Evolutionary conservation across 1,284 basidiomycete genomes (phyloP), one percentile per base, ranked within the genome.

Genomic region (Prillingera fragicola): DNA sequence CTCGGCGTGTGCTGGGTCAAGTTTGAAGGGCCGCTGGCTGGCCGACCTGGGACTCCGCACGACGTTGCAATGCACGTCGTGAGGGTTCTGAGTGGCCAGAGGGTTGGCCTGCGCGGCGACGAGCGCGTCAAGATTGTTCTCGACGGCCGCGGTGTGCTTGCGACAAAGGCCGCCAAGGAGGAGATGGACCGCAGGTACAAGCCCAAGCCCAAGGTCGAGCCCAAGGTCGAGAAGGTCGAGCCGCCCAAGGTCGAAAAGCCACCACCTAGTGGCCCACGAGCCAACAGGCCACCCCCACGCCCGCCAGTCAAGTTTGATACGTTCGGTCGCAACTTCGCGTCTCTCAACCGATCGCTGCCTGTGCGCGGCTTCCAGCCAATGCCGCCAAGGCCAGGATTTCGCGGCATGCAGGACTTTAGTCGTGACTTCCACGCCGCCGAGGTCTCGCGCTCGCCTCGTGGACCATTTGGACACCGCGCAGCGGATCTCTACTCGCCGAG

Each of bases 1-100:
- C 77, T 96, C 4, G 91, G 91, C 6, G 81, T 96, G 31, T 81
- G 87, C 40, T 82, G 80, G 62, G 77, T 96, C 57, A 81, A 79
- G 51, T 96, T 79, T 64, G 67, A 64, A 29, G 57, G 52, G 9
- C 69, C 61, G 23, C 50, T 46, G 17, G 47, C 50, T 13, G 59
- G 62, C 8, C 50, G 42, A 14, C 35, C 43, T 10, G 57, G 57
- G 3, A 60, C 59, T 0, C 60, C 60, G 13, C 56, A 74, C 56
- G 68, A 72, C 31, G 62, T 69, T 8, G 74, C 73, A 4, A 43
- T 46, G 23, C 43, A 59, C 15, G 73, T 71, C 8, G 59, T 71
- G 10, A 50, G 45, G 38, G 59, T 55, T 46, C 73, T 65, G 42
- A 65, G 73, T 44, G 73, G 72, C 23, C 61, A 69, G 50, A 62